Evolutionary conservation across 805 yeast genomes (phyloP), one percentile per base, ranked within the genome.

Genomic region (Sungouiella blattae): DNA sequence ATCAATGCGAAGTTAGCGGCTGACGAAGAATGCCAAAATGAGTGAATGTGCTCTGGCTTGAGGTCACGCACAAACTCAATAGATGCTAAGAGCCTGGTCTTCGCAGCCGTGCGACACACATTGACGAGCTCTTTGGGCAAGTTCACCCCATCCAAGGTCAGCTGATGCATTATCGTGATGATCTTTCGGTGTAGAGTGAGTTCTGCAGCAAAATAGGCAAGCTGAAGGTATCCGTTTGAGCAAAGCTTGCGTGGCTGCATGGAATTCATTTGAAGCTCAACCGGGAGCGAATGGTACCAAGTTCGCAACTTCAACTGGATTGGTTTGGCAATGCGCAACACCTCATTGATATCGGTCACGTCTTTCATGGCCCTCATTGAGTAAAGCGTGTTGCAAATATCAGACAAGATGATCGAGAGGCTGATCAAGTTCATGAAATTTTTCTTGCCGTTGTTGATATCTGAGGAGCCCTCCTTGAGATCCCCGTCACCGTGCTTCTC

Each of bases 151-250:
- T 51, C 47, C n/a, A 40, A 29, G 6, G 51, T 43, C 45, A 60
- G 70, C 41, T 60, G 62, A 37, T 58, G 53, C 30, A 83, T 60
- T 7, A 76, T 64, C 4, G 83, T 71, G 16, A 83, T 75, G 35
- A 85, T 85, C 49, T 80, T 78, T 32, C 97, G 65, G 57, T 89
- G 97, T 16, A 89, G 64, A 0, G 93, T 83, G 25, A 89, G 77
- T 53, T 89, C 98, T 0, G 95, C 83, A 0, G 94, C 91, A 61
- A 88, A 85, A 57, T 89, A 89, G 1, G 94, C 83, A 30, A 89
- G 60, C 37, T 88, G 94, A 33, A 89, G 64, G 43, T 83, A 79
- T 0, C 94, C 91, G 53, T 83, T 81, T 11, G 89, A 73, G 49
- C 81, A 83, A 36, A 81, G 71, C 47, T 75, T 77, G 28, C 85